phyloP scores from a whole-genome alignment of 2,329 filamentous ascomycete genomes.

The Hirsutella thompsonii region DNA sequence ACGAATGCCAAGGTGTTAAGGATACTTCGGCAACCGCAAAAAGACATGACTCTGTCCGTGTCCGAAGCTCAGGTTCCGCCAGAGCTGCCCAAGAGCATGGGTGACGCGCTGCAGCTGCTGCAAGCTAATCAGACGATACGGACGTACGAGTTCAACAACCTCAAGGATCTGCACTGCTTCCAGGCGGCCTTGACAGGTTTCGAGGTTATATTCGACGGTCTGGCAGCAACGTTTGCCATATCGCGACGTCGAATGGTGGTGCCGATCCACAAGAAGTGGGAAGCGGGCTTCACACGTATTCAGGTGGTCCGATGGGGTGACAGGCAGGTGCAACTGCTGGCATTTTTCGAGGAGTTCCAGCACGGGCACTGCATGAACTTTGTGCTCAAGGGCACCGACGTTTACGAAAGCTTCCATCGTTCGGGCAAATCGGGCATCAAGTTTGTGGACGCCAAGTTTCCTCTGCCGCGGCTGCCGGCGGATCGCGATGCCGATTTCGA shows the following conservation, averaged over 20 bases:
- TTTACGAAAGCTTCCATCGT: constrained; percentile 57
- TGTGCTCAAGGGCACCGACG: constrained; percentile 69
- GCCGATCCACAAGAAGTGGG: constrained; percentile 90
- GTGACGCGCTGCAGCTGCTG: constrained; percentile 49
- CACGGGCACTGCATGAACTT: constrained; percentile 87
- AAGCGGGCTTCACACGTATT: constrained; percentile 65
- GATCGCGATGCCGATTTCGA: constrained; percentile 37
- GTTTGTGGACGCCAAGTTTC: constrained; percentile 84
- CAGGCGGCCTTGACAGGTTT: constrained; percentile 71
- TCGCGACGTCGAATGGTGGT: constrained; percentile 79
- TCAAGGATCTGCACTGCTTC: constrained; percentile 64
- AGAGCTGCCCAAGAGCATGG: constrained; percentile 49
- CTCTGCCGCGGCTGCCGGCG: constrained; percentile 52
- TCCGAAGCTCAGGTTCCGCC: constrained; percentile 52
- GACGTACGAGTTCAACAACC: constrained; percentile 53
- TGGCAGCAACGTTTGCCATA: constrained; percentile 67
- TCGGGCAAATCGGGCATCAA: constrained; percentile 59
- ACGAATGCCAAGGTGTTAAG: constrained; percentile 48
- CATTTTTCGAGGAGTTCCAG: constrained; percentile 79
- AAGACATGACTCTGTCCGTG: constrained; percentile 65
- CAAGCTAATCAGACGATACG: constrained; percentile 51
- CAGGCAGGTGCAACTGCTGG: constrained; percentile 63
- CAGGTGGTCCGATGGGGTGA: constrained; percentile 64
- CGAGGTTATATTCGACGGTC: constrained; percentile 58
- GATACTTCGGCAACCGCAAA: constrained; percentile 59